Base-by-base conservation (phyloP, 2,329 filamentous ascomycete genomes). In the Esteya vermicola region DNA sequence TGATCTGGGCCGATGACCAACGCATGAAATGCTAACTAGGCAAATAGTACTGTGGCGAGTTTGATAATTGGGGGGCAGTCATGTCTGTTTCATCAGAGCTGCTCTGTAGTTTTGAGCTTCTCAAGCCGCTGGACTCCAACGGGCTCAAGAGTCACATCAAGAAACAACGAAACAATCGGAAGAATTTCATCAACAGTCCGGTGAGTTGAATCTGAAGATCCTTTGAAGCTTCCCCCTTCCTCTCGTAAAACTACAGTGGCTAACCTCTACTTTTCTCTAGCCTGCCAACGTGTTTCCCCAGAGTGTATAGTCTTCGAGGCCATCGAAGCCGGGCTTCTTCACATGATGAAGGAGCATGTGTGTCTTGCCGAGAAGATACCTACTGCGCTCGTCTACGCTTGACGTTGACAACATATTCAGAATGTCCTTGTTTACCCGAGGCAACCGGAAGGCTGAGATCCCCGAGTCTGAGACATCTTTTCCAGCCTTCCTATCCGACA, bases 61-160 rank as follows among this genome's bases (percentile, higher is more conserved):
- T 98, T 50, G 91, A 98, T 57, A 98, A 98, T 48, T 96, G 91
- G 85, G 91, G 91, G 18, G 91, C 91, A 13, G 88, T 96, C 49
- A 98, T 98, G 91, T 94, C 89, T 3, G 91, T 98, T 19, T 95
- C 86, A 2, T 76, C 75, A 13, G 91, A 96, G 59, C 64, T 98
- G 39, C 74, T 98, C 2, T 98, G 91, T 64, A 95, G 88, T 57
- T 98, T 98, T 55, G 91, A 98, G 61, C 70, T 98, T 14, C 70
- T 98, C 45, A 98, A 98, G 60, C 91, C 91, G 8, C 71, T 98
- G 35, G 91, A 98, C 60, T 95, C 88, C 12, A 93, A 84, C 52
- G 89, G 89, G 26, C 68, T 98, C 46, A 98, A 98, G 72, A 95
- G 81, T 51, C 91, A 98, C 56, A 98, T 98, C 62, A 98, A 98